A percentile compares a stretch with the other conserved stretches of the same genome.
These are phyloP conservation scores for Colletotrichum noveboracense DNA, from an alignment of 2,329 filamentous ascomycete genomes.

Conservation along the genomic window DNA sequence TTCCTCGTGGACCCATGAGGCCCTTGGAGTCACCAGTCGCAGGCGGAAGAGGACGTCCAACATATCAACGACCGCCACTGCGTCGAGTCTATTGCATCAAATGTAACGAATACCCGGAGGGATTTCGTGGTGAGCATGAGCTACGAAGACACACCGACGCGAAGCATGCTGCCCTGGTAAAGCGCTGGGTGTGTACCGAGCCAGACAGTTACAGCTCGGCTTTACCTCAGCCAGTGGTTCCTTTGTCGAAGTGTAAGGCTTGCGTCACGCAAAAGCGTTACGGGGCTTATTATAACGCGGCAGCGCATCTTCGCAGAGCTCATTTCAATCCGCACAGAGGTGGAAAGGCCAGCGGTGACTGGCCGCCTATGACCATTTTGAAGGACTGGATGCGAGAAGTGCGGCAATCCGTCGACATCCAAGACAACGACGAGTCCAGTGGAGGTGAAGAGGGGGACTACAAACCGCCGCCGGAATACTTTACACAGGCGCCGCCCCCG, in stretches of 20 bases:
- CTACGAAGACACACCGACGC: constrained; percentile 70
- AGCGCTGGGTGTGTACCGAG: constrained; percentile 62
- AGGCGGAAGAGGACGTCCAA: constrained; percentile 41
- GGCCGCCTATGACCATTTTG: constrained; percentile 61
- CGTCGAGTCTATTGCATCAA: constrained; percentile 77
- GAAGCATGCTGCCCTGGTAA: constrained; percentile 60
- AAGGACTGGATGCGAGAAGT: constrained; percentile 69
- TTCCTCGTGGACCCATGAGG: constrained; percentile 41
- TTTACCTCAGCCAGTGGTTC: constrained; percentile 54
- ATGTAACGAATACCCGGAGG: constrained; percentile 83
- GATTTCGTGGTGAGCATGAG: constrained; percentile 92
- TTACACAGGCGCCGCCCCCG: constrained; percentile 6
- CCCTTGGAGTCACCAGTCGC: constrained; percentile 48
- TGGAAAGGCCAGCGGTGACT: constrained; percentile 63
- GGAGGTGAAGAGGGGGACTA: constrained; percentile 51
- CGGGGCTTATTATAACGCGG: constrained; percentile 64
- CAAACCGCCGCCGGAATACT: constrained; percentile 16
- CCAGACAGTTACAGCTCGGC: constrained; percentile 42
- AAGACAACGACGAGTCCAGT: constrained; percentile 52
- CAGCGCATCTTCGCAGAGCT: constrained; percentile 61
- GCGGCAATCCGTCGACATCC: constrained; percentile 51
- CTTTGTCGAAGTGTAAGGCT: constrained; percentile 61
- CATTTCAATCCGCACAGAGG: constrained; percentile 62
- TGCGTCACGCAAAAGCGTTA: constrained; percentile 63
- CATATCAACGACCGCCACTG: constrained; percentile 62